These are phyloP conservation scores for Fimicolochytrium jonesii DNA, from an alignment of 192 early-diverging fungal species.

Conservation along the genomic window DNA sequence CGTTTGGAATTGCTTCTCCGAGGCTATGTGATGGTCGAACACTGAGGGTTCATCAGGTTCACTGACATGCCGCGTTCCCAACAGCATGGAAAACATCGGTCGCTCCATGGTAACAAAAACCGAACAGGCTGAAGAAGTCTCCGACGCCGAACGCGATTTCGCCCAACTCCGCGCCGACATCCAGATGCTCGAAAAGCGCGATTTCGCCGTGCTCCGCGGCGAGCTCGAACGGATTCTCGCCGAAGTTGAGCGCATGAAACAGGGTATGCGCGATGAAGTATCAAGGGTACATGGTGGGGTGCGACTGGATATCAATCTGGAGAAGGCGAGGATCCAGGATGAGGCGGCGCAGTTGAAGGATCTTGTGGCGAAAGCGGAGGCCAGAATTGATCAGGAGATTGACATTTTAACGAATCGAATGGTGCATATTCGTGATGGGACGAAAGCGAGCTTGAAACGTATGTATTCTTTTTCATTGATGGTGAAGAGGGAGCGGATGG, in stretches of 20 bases:
- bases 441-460: constrained; percentile 22
- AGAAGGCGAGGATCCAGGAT: constrained; percentile 82
- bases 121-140: constrained; percentile 67
- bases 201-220: constrained; percentile 71
- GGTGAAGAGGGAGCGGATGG: neutral
- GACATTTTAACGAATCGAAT: constrained; percentile 26
- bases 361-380: constrained; percentile 28
- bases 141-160: constrained; percentile 72
- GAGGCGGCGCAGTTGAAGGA: constrained; percentile 55
- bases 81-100: constrained; percentile 57
- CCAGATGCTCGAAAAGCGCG: constrained; percentile 78
- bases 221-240: constrained; percentile 71
- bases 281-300: constrained; percentile 77
- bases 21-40: neutral
- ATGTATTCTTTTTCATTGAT: neutral
- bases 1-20: neutral
- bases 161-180: constrained; percentile 79
- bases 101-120: constrained; percentile 72
- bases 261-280: constrained; percentile 73
- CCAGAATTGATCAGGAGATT: constrained; percentile 37
- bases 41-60: neutral
- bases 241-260: constrained; percentile 77
- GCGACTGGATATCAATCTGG: constrained; percentile 80
- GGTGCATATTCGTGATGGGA: constrained; percentile 23
- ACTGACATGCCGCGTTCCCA: neutral